Evolutionary conservation across 2,329 filamentous ascomycete species (phyloP), one percentile per base, ranked within the genome.

Genomic region (Paecilomyces dactylethromorphus): DNA sequence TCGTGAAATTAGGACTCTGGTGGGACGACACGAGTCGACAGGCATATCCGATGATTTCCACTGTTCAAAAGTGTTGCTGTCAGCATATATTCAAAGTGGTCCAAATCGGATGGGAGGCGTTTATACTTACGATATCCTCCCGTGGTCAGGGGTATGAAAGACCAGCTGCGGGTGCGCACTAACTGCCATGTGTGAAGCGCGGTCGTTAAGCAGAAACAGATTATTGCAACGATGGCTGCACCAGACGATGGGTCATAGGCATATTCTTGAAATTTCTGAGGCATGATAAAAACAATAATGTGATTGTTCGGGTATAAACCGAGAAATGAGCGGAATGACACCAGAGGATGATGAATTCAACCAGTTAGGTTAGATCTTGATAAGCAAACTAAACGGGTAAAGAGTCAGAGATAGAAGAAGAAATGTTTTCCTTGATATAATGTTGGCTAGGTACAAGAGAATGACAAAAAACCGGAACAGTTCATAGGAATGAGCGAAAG

Each of bases 1-100:
- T 71, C 1, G 76, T 76, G 58, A 75, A 76, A 56, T 79, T 66
- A 0, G 78, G 75, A n/a, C 73, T 71, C 54, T 79, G 64, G 0
- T 61, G 54, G 1, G 70, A 66, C 0, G 77, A 77, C 35, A 79
- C 62, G 3, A 76, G 69, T 52, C 82, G 77, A 18, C 75, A 78
- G 53, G 79, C 66, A 64, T 82, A 83, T 12, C 81, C 82, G 13
- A 83, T 69, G 1, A 69, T 63, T 62, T 83, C 78, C 69, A 82
- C 78, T 81, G 39, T 52, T 49, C 26, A 18, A 29, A 26, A 18
- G n/a, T 22, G 13, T 45, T 15, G 51, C 22, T 57, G 3, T 33
- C 13, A 33, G 13, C 32, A 12, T 33, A 33, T 33, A 11, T 11
- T 13, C 8, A 33, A 3, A 3, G 32, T 33, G 32, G 7, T 33